A percentile compares a stretch with the other conserved stretches of the same genome.
Conservation (phyloP, 2,329 filamentous ascomycete species). For the Colletotrichum neosansevieriae region DNA sequence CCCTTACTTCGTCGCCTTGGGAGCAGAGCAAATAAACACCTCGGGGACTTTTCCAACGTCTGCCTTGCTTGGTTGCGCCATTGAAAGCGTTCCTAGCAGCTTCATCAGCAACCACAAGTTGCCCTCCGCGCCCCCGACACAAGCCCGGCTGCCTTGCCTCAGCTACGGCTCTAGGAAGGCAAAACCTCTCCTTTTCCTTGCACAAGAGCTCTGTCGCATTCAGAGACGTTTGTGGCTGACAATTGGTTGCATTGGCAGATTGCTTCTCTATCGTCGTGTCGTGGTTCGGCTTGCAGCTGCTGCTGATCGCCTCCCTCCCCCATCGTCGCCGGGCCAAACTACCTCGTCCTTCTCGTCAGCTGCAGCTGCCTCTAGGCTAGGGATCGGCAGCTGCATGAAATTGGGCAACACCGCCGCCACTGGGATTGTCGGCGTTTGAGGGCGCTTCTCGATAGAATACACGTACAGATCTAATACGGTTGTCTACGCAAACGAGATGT, state of each 20-base stretch:
- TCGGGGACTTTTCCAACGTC: too few species aligned
- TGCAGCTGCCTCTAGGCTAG: neutral
- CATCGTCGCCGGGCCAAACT: neutral
- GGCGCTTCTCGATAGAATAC: neutral
- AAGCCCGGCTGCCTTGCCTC: neutral
- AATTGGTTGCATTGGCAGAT: neutral
- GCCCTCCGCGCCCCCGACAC: neutral
- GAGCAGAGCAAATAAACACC: constrained; percentile 21
- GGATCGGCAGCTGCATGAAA: neutral
- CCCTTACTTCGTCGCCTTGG: neutral
- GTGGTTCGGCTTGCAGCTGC: constrained; percentile 13
- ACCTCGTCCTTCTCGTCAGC: neutral
- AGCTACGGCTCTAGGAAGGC: neutral
- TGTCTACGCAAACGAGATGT: constrained; percentile 50
- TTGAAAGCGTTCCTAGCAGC: constrained; percentile 7
- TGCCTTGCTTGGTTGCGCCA: constrained; percentile 9
- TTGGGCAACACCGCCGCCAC: neutral
- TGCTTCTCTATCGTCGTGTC: neutral
- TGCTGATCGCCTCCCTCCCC: constrained; percentile 10
- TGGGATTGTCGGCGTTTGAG: neutral
- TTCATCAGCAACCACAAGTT: constrained; percentile 11
- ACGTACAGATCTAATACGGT: neutral
- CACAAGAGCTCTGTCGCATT: neutral
- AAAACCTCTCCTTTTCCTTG: neutral
- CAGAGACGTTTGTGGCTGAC: constrained; percentile 6